Base-by-base conservation (phyloP, 192 early-diverging fungal species). In the Paraglomus brasilianum region DNA sequence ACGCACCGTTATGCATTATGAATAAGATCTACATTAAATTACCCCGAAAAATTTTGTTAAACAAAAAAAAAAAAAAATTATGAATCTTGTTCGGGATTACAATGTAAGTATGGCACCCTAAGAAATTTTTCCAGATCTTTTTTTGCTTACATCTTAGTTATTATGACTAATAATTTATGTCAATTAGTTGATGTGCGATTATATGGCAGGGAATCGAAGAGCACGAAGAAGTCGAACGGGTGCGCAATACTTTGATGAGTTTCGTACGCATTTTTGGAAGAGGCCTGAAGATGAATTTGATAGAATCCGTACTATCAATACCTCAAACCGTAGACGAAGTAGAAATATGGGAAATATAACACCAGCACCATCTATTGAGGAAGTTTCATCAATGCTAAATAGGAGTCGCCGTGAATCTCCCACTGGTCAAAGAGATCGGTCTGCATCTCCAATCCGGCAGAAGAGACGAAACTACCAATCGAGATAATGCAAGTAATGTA, bases 401-500 rank as follows among this genome's bases (percentile, higher is more conserved):
- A 53, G 17, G 9, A 53, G 51, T 6, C 51, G 17, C 51, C 17
- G 51, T 53, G 51, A 53, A 53, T 30, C 30, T 30, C 30, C 30
- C 30, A 30, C 30, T 30, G 30, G 17, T 53, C 17, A 53, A 53
- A 53, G 51, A 19, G 17, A 53, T 53, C 17, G 51, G 30, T 53
- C 51, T 9, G 51, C 17, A 53, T 53, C 17, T 8, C 51, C 17
- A 8, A 53, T 8, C 51, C 17, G 8, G 9, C 51, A 53, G 51
- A 53, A 53, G 51, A 53, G 51, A 53, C 17, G 51, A 53, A 53
- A 53, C 51, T 53, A 53, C 51, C 30, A 53, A 53, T 53, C 51
- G 51, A 53, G 51, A 53, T 53, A 53, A 53, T 53, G 17, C 17
- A 4, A 53, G 51, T 53, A 53, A 52, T 52, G 15, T 52, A 52